These are phyloP conservation scores for Sanghuangporus baumii DNA, from an alignment of 1,284 basidiomycete species.

Conservation along the genomic window DNA sequence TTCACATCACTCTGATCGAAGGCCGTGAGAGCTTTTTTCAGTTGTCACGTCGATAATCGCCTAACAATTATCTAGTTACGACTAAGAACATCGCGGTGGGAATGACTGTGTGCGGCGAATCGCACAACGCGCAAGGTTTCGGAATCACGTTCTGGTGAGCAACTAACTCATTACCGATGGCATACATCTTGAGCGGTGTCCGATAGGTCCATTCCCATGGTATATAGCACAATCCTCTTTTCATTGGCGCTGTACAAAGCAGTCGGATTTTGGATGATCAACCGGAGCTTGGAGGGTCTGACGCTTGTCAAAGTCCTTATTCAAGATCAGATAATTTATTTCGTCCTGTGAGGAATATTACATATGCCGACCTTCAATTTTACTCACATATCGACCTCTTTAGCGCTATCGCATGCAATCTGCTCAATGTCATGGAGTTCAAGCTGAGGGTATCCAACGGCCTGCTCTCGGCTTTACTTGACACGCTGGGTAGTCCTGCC, in stretches of 20 bases:
- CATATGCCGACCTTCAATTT: neutral
- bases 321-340: neutral
- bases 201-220: neutral
- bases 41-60: neutral
- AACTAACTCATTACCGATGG: neutral
- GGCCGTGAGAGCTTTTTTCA: neutral
- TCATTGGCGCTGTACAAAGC: neutral
- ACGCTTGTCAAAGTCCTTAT: neutral
- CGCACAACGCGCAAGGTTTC: neutral
- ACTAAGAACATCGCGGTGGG: neutral
- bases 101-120: neutral
- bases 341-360: neutral
- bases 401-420: neutral
- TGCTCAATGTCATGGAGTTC: neutral
- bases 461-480: neutral
- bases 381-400: neutral
- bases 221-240: neutral
- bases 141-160: neutral
- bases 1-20: neutral
- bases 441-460: neutral
- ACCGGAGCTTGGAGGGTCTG: neutral
- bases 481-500: neutral
- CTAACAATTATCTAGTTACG: neutral
- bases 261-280: neutral
- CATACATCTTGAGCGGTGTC: neutral